Conservation (phyloP, 2,329 filamentous ascomycete genomes). For the Stachybotrys chartarum region DNA sequence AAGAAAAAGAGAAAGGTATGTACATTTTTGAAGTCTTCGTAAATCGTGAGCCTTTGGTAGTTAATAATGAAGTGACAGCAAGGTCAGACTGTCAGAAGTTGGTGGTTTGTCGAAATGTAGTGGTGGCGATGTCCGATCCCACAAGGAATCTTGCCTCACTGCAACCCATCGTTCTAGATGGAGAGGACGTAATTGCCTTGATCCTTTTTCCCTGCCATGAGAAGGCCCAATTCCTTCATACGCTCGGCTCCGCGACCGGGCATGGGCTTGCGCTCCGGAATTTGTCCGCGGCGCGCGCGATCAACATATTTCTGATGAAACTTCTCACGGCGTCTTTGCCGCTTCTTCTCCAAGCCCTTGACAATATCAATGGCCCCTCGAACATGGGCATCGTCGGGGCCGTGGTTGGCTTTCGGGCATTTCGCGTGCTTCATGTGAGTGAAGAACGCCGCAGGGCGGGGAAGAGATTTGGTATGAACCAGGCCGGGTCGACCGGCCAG, state of each 20-base stretch:
- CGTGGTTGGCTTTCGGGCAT: slow-evolving; percentile 21
- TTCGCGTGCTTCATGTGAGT: slow-evolving; percentile 41
- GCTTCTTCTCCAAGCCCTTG: slow-evolving; percentile 91
- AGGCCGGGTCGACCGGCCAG: slow-evolving; percentile 54
- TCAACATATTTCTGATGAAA: slow-evolving; percentile 85
- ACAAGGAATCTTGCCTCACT: not conserved
- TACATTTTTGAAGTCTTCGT: not conserved
- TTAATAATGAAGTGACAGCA: too few species aligned
- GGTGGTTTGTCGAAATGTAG: not conserved
- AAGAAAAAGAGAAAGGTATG: not conserved
- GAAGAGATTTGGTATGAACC: slow-evolving; percentile 79
- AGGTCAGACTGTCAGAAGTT: not conserved
- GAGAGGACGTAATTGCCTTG: slow-evolving; percentile 73
- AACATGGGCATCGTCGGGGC: slow-evolving; percentile 52
- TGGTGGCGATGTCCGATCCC: not conserved
- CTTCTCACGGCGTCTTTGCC: slow-evolving; percentile 87
- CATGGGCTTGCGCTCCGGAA: slow-evolving; percentile 57
- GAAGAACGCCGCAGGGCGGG: slow-evolving; percentile 68
- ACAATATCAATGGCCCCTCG: slow-evolving; percentile 97
- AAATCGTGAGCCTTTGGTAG: not conserved
- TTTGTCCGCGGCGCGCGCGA: slow-evolving; percentile 64
- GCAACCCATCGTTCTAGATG: slow-evolving; percentile 36
- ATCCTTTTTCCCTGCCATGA: slow-evolving; percentile 75
- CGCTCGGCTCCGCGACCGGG: slow-evolving; percentile 86
- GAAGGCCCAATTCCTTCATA: slow-evolving; percentile 75